Evolutionary conservation across 139 green algal genomes (phyloP).

Genomic region (Pseudopediastrum boryanum): DNA sequence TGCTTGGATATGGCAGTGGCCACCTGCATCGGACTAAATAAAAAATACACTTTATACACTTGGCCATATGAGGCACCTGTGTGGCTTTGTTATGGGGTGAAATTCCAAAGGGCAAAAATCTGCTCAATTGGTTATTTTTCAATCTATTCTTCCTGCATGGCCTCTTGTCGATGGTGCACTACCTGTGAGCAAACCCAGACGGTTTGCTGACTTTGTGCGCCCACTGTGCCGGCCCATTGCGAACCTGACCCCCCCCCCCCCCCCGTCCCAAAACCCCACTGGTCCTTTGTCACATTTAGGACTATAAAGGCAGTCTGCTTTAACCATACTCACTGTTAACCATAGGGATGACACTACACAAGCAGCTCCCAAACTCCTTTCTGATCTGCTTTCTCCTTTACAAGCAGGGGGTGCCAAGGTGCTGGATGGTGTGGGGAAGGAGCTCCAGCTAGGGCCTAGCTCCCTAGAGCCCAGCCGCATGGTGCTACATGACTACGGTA

Average conservation of each 20-base stretch:
- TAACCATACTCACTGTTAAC: neutral
- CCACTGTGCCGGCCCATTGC: neutral
- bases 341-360: neutral
- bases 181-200: no score
- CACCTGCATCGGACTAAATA: no score
- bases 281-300: no score
- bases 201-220: neutral
- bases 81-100: no score
- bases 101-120: no score
- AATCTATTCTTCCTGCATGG: no score
- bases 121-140: no score
- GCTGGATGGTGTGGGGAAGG: conserved; percentile 65
- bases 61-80: no score
- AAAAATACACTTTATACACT: no score
- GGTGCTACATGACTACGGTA: conserved; percentile 59
- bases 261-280: neutral
- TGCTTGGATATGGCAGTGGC: no score
- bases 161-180: no score
- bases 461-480: conserved; percentile 47
- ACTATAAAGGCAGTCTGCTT: no score
- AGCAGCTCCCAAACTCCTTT: neutral
- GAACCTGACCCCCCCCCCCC: neutral
- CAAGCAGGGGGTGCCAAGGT: conserved; percentile 64
- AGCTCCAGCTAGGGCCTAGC: conserved; percentile 46
- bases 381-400: neutral